Base-by-base conservation (phyloP, 139 green algal species). In the Diplosphaera chodatii region DNA sequence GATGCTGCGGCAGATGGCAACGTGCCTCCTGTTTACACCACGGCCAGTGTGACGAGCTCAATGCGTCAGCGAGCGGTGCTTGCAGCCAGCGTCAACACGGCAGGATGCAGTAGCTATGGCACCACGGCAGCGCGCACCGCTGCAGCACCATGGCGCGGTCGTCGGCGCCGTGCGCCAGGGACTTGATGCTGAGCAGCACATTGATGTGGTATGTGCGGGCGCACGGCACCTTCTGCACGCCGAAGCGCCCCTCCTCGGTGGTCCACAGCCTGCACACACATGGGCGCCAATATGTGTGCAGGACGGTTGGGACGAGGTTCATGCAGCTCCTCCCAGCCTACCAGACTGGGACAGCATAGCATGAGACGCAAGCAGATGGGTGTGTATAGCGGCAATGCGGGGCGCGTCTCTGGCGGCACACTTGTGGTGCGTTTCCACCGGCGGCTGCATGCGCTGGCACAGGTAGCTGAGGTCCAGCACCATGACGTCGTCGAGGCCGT, bases 161-260 rank as follows among this genome's bases (percentile, higher is more conserved):
- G 31, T 64, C 25, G n/a, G 25, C 41, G 16, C 55, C 62, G 28
- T 40, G 32, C n/a, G 67, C 3, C 25, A 31, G 40, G 33, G 72
- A 66, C 29, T 66, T 66, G 55, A 77, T 37, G 55, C 72, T 65
- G 30, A 77, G 48, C 23, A 77, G 65, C 30, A 77, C 41, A 32
- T 76, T 76, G 21, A 80, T 41, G 55, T 80, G 75, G 56, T 80
- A 80, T 22, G 72, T 70, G 21, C 75, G 40, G n/a, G 75, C 69
- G 34, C 69, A 76, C 33, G 56, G 1, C 8, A 76, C 32, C 29
- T 72, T 68, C 27, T 76, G 27, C 27, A 76, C 75, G 22, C 34
- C 27, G 20, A 69, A 48, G 34, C 27, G 30, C 2, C 55, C 48
- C 22, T 55, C 22, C 29, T 8, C 30, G 8, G 62, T 66, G 62